A percentile compares a stretch with the other conserved stretches of the same genome.
Conservation (phyloP, 2,329 filamentous ascomycete species). For the Tolypocladium album region DNA sequence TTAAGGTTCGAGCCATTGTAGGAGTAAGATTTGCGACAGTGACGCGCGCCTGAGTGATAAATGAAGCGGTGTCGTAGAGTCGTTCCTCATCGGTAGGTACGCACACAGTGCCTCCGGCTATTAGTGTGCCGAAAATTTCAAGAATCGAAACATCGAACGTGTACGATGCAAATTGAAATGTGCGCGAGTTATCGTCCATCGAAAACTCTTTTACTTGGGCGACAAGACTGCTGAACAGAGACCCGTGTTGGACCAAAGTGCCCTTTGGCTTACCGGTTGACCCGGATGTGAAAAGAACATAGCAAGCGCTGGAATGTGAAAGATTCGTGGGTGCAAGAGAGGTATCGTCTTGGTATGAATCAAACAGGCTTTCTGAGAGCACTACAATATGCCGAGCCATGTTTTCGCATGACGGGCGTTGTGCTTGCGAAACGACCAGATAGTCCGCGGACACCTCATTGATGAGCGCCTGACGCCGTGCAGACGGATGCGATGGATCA, state of each 20-base stretch:
- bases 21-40: not conserved
- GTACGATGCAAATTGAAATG: not conserved
- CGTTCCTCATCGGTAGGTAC: not conserved
- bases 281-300: not conserved
- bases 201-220: not conserved
- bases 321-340: not conserved
- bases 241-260: not conserved
- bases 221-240: not conserved
- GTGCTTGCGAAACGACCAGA: not conserved
- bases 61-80: not conserved
- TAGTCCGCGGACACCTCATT: not conserved
- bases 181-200: not conserved
- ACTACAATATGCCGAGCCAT: not conserved
- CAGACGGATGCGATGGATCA: not conserved
- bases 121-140: not conserved
- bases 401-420: not conserved
- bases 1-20: not conserved
- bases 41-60: not conserved
- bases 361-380: not conserved
- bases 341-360: not conserved
- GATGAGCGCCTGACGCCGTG: not conserved
- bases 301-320: not conserved
- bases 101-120: not conserved
- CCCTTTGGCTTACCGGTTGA: not conserved
- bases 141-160: not conserved